These are phyloP conservation scores for Colletotrichum gigasporum DNA, from an alignment of 2,329 filamentous ascomycete genomes.

Conservation along the genomic window DNA sequence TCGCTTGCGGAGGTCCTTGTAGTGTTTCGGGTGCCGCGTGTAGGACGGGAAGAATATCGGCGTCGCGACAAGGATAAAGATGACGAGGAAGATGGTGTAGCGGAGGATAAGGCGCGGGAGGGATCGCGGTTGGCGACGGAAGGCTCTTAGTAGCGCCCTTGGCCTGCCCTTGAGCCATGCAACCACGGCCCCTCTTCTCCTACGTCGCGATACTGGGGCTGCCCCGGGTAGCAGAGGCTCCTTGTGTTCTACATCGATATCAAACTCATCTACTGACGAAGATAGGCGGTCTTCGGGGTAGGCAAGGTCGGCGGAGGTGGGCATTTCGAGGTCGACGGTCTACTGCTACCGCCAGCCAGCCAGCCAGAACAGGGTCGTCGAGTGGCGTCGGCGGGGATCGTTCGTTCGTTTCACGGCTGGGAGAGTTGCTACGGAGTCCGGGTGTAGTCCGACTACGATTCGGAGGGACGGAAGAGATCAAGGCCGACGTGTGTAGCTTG, in stretches of 20 bases:
- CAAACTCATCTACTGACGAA: slow-evolving; percentile 14
- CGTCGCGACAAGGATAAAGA: slow-evolving; percentile 42
- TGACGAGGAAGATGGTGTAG: slow-evolving; percentile 38
- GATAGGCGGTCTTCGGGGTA: neutral
- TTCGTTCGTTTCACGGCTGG: no score
- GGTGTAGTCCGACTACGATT: neutral
- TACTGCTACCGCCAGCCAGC: neutral
- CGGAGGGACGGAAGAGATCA: neutral
- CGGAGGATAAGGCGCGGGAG: slow-evolving; percentile 32
- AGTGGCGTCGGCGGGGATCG: neutral
- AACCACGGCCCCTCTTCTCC: neutral
- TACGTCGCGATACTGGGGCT: neutral
- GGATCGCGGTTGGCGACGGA: slow-evolving; percentile 29
- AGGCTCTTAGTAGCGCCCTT: slow-evolving; percentile 10
- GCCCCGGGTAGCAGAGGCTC: slow-evolving; percentile 17
- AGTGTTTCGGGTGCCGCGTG: slow-evolving; percentile 48
- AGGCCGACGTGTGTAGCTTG: neutral
- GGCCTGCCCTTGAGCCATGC: slow-evolving; percentile 25
- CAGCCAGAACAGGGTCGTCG: no score
- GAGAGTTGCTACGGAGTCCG: neutral
- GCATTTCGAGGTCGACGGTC: neutral
- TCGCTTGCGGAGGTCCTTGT: slow-evolving; percentile 41
- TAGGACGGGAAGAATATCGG: slow-evolving; percentile 55
- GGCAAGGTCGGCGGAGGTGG: neutral
- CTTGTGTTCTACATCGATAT: slow-evolving; percentile 22